Conservation (phyloP, 2,329 filamentous ascomycete genomes). For the Curvularia sp. region DNA sequence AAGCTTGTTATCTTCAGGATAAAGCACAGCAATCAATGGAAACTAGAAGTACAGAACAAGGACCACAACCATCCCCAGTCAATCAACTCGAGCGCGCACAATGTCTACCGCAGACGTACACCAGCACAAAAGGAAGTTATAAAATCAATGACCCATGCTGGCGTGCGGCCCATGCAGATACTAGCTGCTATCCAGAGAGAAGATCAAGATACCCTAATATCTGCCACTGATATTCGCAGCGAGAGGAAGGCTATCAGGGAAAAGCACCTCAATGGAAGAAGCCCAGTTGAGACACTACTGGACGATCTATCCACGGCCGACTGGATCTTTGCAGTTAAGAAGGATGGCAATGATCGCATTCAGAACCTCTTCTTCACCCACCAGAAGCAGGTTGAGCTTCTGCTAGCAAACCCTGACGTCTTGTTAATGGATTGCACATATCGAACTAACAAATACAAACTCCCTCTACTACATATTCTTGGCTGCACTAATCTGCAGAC, state of each 20-base stretch:
- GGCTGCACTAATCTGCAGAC: constrained; percentile 17
- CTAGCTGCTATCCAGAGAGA: constrained; percentile 18
- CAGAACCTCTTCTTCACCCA: no score
- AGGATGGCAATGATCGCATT: no score
- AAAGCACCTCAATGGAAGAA: no score
- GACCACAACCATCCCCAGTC: constrained; percentile 17
- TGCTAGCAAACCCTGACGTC: no score
- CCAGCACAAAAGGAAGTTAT: constrained; percentile 21
- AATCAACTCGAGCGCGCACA: constrained; percentile 20
- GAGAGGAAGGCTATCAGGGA: constrained; percentile 16
- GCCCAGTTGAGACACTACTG: no score
- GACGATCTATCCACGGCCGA: no score
- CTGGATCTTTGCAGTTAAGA: no score
- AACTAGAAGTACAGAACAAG: constrained; percentile 19
- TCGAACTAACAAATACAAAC: no score
- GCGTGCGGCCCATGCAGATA: constrained; percentile 18
- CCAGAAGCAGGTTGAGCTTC: no score
- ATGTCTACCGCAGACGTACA: constrained; percentile 21
- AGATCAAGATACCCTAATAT: constrained; percentile 17
- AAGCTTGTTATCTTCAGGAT: no score
- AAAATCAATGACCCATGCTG: constrained; percentile 18
- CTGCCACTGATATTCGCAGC: constrained; percentile 17
- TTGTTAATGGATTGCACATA: no score
- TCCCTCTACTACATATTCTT: no score
- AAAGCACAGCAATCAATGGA: constrained; percentile 16